Base-by-base conservation (phyloP, 495 filamentous ascomycete species). In the Penicillium samsonianum region DNA sequence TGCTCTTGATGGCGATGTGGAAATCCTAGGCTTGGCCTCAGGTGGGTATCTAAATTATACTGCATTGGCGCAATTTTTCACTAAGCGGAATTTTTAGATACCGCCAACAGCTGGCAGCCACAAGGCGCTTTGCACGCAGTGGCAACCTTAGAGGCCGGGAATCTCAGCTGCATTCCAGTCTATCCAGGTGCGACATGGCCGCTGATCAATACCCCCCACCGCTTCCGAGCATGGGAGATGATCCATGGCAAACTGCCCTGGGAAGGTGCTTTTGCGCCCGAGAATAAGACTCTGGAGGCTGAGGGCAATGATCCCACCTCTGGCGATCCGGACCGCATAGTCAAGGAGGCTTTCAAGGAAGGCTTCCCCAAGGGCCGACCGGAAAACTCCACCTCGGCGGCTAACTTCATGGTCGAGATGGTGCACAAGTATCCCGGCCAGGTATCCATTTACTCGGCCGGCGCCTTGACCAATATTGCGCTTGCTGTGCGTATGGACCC, bases 381-480 rank as follows among this genome's bases (percentile, higher is more conserved):
- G 4, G 57, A 67, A 9, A 68, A 71, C 53, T 68, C 67, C 5
- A 73, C 65, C 35, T 67, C 59, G 7, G 71, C 69, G 9, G 28
- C 28, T 30, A 30, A 30, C 10, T 30, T 30, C 9, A 30, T 30
- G 71, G 70, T 75, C 12, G 67, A 75, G 50, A 73, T 73, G 70
- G 72, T 75, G 3, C 69, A 67, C 50, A 67, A 71, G 41, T 70
- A 75, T 49, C 72, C 72, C 1, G 67, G 28, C 10, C 8, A 30
- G 46, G 71, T 73, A 38, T 67, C 65, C 2, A 71, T 71, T 30
- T 68, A 68, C 48, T 30, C 28, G 11, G 68, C 68, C 8, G 74
- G 75, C 14, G 65, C 74, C 26, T 50, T 78, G 54, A 78, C 75
- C 33, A 78, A 78, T 52, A 58, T 78, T n/a, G 75, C 75, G 17